Base-by-base conservation (phyloP, 2,329 filamentous ascomycete genomes). In the Tolypocladium guangdongense region DNA sequence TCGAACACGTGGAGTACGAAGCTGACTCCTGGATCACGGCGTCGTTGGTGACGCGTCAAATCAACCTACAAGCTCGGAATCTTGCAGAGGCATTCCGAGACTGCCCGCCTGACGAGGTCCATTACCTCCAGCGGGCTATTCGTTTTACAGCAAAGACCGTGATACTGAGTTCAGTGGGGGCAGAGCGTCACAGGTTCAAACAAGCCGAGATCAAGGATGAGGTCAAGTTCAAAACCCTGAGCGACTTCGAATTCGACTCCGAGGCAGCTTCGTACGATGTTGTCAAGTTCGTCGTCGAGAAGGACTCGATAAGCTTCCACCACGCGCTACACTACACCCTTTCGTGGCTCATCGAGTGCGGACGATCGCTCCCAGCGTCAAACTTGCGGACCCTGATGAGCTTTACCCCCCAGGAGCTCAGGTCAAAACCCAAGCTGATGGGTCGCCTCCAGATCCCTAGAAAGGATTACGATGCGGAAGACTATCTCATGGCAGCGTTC, bases 21-120 rank as follows among this genome's bases (percentile, higher is more conserved):
- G 95, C 91, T 2, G 95, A 99, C 70, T 88, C 90, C 22, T 99
- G 93, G 93, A 97, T 99, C 52, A 95, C 89, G 54, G 92, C 93
- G 4, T 96, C 91, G 7, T 78, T 97, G 50, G 88, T 99, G 54
- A 96, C 93, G 50, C 82, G 92, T 50, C 92, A 99, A 67, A 92
- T 99, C 67, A 97, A 97, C 66, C 84, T 89, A 52, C 80, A 97
- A 38, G 96, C 92, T 64, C 81, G 91, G 57, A 87, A 93, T 62
- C 86, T 97, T 54, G 85, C 90, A 0, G 88, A 95, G 61, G 85
- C 93, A 0, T 99, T 96, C 75, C 81, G 83, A 50, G 81, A 84
- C 64, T 79, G 79, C 43, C 77, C 79, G 35, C 76, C 79, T n/a
- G 78, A 86, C 46, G 83, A 90, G 57, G 75, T 79, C 7, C 71